These are phyloP conservation scores for Cercospora zeae-maydis DNA, from an alignment of 2,329 filamentous ascomycete genomes.

Conservation along the genomic window DNA sequence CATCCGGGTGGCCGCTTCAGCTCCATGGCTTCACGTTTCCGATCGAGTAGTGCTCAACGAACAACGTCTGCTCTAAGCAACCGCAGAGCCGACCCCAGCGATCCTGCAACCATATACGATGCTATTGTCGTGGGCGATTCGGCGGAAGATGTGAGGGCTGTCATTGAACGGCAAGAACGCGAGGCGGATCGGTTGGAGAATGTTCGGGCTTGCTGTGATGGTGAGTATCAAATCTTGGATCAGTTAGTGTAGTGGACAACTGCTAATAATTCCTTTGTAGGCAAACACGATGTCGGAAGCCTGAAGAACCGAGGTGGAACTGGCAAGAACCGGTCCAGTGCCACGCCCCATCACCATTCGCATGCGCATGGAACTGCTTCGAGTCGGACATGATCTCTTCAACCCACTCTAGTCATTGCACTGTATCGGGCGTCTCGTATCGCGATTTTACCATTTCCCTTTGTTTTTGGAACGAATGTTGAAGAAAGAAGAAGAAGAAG, in stretches of 20 bases:
- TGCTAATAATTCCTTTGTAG: conserved; percentile 28
- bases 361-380: conserved; percentile 16
- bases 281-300: conserved; percentile 52
- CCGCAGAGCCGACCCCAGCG: conserved; percentile 20
- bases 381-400: conserved; percentile 6
- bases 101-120: conserved; percentile 42
- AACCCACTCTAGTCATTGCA: background rate
- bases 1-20: conserved; percentile 43
- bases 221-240: conserved; percentile 53
- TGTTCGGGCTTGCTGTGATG: conserved; percentile 94
- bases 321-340: background rate
- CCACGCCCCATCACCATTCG: conserved; percentile 9
- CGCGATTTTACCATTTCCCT: background rate
- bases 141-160: conserved; percentile 75
- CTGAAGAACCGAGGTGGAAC: conserved; percentile 32
- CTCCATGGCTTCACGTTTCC: conserved; percentile 27
- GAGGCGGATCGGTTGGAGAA: conserved; percentile 84
- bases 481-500: background rate
- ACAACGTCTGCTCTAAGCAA: conserved; percentile 21
- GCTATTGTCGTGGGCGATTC: conserved; percentile 59
- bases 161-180: conserved; percentile 72
- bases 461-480: background rate
- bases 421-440: background rate
- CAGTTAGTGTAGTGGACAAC: background rate
- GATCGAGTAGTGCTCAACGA: conserved; percentile 25